Percentiles rank a stretch among this genome's conserved stretches.
Evolutionary conservation across 148 eudicot genomes (phyloP).

Genomic region (Linanthus parryae): DNA sequence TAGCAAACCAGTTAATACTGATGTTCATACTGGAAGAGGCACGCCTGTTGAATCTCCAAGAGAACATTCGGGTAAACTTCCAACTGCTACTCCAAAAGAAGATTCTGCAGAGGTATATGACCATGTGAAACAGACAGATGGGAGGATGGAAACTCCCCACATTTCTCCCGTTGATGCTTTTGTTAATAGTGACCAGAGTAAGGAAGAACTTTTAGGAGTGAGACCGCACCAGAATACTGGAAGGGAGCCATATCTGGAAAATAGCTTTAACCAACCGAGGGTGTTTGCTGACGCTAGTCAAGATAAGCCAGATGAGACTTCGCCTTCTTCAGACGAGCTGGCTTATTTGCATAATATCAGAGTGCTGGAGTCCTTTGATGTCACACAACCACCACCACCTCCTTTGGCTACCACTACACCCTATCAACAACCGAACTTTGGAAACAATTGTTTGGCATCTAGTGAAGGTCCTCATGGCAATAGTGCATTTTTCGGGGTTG

Average conservation of each 20-base stretch:
- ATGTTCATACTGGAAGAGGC: slow-evolving; percentile 23
- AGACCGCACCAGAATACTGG: slow-evolving; percentile 15
- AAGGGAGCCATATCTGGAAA: slow-evolving; percentile 12
- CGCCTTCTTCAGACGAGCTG: slow-evolving; percentile 20
- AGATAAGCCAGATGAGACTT: slow-evolving; percentile 20
- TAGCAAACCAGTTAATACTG: slow-evolving; percentile 26
- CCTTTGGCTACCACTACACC: slow-evolving; percentile 14
- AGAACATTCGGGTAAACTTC: slow-evolving; percentile 26
- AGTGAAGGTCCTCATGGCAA: slow-evolving; percentile 19
- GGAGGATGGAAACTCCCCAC: slow-evolving; percentile 41
- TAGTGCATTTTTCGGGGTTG: slow-evolving; percentile 29
- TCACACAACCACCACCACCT: slow-evolving; percentile 26
- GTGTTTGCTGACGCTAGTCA: slow-evolving; percentile 18
- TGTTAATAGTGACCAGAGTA: slow-evolving; percentile 26
- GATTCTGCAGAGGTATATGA: slow-evolving; percentile 27
- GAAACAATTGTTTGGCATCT: slow-evolving; percentile 16
- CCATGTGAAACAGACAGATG: slow-evolving; percentile 40
- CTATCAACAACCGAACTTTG: slow-evolving; percentile 18
- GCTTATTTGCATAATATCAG: slow-evolving; percentile 24
- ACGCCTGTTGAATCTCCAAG: slow-evolving; percentile 30
- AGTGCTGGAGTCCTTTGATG: slow-evolving; percentile 23
- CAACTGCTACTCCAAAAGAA: slow-evolving; percentile 24
- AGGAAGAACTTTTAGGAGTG: slow-evolving; percentile 31
- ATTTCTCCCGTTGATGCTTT: slow-evolving; percentile 33
- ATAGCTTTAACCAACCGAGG: slow-evolving; percentile 9